Conservation (phyloP, 2,329 filamentous ascomycete genomes). For the Colletotrichum tanaceti region DNA sequence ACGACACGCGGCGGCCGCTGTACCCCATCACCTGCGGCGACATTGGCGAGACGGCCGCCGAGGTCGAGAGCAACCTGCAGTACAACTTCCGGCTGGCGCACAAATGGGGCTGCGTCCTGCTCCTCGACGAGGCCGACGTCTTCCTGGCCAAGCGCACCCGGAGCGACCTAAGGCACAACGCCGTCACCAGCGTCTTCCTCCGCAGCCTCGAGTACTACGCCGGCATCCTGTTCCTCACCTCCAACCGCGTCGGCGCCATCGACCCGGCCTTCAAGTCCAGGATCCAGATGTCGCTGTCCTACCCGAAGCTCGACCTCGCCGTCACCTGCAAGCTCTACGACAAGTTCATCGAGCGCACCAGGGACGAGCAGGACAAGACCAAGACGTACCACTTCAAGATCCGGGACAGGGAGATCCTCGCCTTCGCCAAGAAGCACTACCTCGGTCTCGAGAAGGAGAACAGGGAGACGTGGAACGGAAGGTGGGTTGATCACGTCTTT, state of each 20-base stretch:
- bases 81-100: slow-evolving; percentile 31
- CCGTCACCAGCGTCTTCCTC: slow-evolving; percentile 50
- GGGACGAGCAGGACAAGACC: slow-evolving; percentile 18
- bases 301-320: slow-evolving; percentile 45
- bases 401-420: slow-evolving; percentile 3
- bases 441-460: background rate
- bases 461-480: slow-evolving; percentile 42
- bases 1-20: slow-evolving; percentile 10
- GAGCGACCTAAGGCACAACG: slow-evolving; percentile 52
- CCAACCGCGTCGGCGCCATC: slow-evolving; percentile 57
- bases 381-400: slow-evolving; percentile 1
- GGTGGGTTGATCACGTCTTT: too few relatives aligned
- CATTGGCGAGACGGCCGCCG: slow-evolving; percentile 34
- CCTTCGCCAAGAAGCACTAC: slow-evolving; percentile 11
- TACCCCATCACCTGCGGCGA: slow-evolving; percentile 35
- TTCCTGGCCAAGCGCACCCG: slow-evolving; percentile 72
- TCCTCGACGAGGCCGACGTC: slow-evolving; percentile 29
- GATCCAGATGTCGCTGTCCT: slow-evolving; percentile 60
- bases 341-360: slow-evolving; percentile 28
- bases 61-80: slow-evolving; percentile 37
- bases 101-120: slow-evolving; percentile 35
- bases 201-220: slow-evolving; percentile 59
- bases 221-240: slow-evolving; percentile 61
- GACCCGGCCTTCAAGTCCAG: slow-evolving; percentile 61
- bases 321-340: slow-evolving; percentile 31